These are phyloP conservation scores for Diaporthe ampelina DNA, from an alignment of 2,329 filamentous ascomycete species.

Conservation along the genomic window DNA sequence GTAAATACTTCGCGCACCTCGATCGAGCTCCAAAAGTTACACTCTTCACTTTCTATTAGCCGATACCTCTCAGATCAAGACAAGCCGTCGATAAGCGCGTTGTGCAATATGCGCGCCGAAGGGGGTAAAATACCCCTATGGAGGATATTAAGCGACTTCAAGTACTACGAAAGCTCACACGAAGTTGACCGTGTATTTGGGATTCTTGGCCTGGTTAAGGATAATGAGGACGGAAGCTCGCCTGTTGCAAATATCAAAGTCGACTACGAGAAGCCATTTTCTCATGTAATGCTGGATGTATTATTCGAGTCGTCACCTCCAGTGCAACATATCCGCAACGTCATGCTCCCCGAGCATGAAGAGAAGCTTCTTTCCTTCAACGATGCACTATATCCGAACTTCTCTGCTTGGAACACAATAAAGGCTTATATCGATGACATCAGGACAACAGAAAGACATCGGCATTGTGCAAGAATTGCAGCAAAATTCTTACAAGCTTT, in stretches of 20 bases:
- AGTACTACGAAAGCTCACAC: background rate
- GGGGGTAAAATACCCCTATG: background rate
- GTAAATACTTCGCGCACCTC: too few species aligned
- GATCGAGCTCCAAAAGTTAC: too few species aligned
- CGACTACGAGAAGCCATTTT: slow-evolving; percentile 2
- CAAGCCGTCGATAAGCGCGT: background rate
- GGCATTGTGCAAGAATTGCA: background rate
- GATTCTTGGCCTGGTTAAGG: background rate
- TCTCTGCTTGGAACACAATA: too few species aligned
- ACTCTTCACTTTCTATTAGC: too few species aligned
- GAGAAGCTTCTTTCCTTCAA: too few species aligned
- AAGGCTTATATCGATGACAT: background rate
- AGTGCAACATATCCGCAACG: too few species aligned
- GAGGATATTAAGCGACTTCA: background rate
- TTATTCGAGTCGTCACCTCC: slow-evolving; percentile 14
- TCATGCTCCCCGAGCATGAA: background rate
- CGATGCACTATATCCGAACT: too few species aligned
- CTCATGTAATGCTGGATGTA: background rate
- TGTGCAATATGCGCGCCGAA: background rate
- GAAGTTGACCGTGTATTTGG: slow-evolving; percentile 5
- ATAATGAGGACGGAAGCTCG: background rate
- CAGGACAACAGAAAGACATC: background rate
- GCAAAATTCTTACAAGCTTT: background rate
- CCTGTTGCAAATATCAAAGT: background rate
- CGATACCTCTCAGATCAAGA: too few species aligned